Conservation (phyloP, 768 basidiomycete species). For the Pisolithus orientalis region DNA sequence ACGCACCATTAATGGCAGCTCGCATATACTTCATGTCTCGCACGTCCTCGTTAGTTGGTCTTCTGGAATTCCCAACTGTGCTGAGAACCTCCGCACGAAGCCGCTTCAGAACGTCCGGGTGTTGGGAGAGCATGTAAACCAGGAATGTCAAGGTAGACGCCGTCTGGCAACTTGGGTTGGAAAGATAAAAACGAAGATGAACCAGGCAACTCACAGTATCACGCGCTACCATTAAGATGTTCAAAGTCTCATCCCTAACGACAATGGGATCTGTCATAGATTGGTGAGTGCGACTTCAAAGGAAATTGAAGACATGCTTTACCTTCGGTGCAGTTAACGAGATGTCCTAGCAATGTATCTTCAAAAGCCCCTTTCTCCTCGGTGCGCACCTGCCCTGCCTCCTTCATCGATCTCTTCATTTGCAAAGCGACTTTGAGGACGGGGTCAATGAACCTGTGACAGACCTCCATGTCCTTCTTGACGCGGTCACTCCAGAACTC, state of each 20-base stretch:
- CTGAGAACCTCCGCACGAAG: slow-evolving; percentile 52
- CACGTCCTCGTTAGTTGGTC: slow-evolving; percentile 52
- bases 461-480: slow-evolving; percentile 37
- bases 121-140: slow-evolving; percentile 43
- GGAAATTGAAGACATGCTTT: not conserved
- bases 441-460: slow-evolving; percentile 47
- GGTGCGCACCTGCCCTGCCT: slow-evolving; percentile 6
- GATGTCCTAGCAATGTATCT: slow-evolving; percentile 24
- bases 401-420: slow-evolving; percentile 26
- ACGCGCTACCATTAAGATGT: slow-evolving; percentile 33
- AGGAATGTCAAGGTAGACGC: slow-evolving; percentile 29
- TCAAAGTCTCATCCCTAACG: slow-evolving; percentile 31
- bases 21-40: slow-evolving; percentile 57
- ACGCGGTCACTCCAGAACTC: slow-evolving; percentile 50
- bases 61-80: slow-evolving; percentile 41
- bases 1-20: slow-evolving; percentile 57
- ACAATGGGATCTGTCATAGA: slow-evolving; percentile 20
- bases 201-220: slow-evolving; percentile 22
- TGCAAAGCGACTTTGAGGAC: slow-evolving; percentile 43
- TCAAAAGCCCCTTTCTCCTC: slow-evolving; percentile 12
- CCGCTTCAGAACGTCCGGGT: slow-evolving; percentile 42
- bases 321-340: slow-evolving; percentile 26
- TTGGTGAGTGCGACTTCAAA: not conserved
- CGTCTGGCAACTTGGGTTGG: not conserved
- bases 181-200: not conserved